phyloP scores from a whole-genome alignment of 2,329 filamentous ascomycete species.

The Didymella exigua region DNA sequence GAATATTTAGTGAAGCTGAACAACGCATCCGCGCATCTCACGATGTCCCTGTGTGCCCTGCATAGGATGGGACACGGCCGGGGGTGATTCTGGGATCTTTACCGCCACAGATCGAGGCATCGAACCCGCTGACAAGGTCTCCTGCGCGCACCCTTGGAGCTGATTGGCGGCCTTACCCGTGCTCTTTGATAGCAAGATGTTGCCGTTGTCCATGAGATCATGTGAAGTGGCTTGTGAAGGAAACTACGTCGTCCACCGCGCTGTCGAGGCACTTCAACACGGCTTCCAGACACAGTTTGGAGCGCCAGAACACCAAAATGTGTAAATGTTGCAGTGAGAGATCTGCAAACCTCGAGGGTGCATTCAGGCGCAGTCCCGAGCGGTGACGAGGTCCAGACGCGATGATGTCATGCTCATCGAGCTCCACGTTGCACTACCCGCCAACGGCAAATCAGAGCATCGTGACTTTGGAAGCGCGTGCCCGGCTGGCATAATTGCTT shows the following conservation, averaged over 20 bases:
- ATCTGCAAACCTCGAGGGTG: not conserved
- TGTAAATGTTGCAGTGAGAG: not conserved
- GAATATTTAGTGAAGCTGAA: not conserved
- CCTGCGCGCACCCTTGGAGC: not conserved
- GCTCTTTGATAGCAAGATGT: slow-evolving; percentile 6
- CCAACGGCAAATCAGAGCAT: slow-evolving; percentile 9
- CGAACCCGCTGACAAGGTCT: not conserved
- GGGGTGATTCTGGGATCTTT: not conserved
- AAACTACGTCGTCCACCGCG: not conserved
- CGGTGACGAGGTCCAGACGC: slow-evolving; percentile 4
- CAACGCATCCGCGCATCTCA: slow-evolving; percentile 2
- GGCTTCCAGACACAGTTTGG: not conserved
- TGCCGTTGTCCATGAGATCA: slow-evolving; percentile 29
- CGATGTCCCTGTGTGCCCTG: slow-evolving; percentile 3
- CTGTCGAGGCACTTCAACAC: not conserved
- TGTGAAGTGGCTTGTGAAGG: not conserved
- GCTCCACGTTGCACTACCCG: slow-evolving; percentile 2
- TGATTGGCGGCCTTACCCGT: not conserved
- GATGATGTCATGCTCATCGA: slow-evolving; percentile 13
- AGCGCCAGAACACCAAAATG: not conserved
- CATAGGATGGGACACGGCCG: not conserved
- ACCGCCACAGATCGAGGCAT: not conserved
- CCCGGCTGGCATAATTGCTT: slow-evolving; percentile 13
- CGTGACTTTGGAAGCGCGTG: slow-evolving; percentile 12
- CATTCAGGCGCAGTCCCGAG: not conserved